Evolutionary conservation across 2,329 filamentous ascomycete species (phyloP).

Genomic region (Ceratocystis cubensis): DNA sequence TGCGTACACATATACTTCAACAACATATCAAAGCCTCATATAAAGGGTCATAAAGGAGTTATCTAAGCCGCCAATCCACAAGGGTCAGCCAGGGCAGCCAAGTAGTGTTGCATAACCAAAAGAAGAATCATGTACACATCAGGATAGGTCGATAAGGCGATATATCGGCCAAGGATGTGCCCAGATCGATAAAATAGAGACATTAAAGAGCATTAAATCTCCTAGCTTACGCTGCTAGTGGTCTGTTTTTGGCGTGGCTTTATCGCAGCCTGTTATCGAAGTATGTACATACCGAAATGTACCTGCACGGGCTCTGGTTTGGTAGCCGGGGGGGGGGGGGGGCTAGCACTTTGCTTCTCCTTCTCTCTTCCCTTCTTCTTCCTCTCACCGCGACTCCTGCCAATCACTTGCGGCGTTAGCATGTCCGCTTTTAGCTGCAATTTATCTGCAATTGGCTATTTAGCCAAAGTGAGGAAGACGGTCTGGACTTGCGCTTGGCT

Average conservation of each 20-base stretch:
- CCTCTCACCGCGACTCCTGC: background rate
- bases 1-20: no score
- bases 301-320: background rate
- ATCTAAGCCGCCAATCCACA: background rate
- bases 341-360: no score
- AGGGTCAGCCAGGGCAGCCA: background rate
- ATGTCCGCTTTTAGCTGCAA: background rate
- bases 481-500: background rate
- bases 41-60: background rate
- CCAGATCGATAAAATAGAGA: background rate
- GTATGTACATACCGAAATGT: background rate
- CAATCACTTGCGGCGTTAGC: background rate
- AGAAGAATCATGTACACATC: background rate
- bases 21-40: no score
- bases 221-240: background rate
- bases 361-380: no score
- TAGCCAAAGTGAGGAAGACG: background rate
- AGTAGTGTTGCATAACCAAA: background rate
- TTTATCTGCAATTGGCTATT: background rate
- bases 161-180: background rate
- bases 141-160: slow-evolving; percentile 3
- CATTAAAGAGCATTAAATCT: background rate
- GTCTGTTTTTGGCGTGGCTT: slow-evolving; percentile 7
- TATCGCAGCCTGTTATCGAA: background rate
- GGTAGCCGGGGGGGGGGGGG: background rate